Percentiles rank a stretch among this genome's conserved stretches.
Evolutionary conservation across 805 yeast genomes (phyloP).

Genomic region (Yarrowia sp.): DNA sequence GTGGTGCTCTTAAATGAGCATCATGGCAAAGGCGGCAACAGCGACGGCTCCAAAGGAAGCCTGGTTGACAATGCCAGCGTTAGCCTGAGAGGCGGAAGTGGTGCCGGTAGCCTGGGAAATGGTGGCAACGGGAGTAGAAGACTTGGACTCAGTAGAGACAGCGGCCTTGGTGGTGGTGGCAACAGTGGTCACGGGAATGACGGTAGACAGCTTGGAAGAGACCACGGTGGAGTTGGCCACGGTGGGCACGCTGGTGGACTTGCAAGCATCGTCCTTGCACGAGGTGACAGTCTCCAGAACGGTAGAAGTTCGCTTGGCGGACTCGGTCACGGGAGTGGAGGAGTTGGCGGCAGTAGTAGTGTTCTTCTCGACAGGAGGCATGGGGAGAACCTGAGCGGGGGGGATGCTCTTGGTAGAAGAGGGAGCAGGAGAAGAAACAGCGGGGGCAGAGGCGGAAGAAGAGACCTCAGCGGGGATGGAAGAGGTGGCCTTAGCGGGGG

Average conservation of each 20-base stretch:
- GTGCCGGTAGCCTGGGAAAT: neutral
- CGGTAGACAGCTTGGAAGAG: neutral
- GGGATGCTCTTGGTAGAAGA: neutral
- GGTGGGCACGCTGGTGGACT: neutral
- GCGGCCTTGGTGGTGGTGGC: neutral
- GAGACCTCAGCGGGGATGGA: neutral
- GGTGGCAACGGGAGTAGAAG: neutral
- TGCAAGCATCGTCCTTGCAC: conserved; percentile 10
- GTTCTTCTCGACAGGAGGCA: no score
- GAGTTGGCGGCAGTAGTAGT: neutral
- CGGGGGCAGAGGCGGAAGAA: neutral
- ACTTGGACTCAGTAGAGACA: neutral
- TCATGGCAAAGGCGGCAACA: neutral
- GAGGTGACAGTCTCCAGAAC: neutral
- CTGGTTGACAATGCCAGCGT: neutral
- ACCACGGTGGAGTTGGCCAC: neutral
- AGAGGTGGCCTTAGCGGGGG: neutral
- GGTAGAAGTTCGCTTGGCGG: neutral
- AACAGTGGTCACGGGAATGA: neutral
- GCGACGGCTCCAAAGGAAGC: neutral
- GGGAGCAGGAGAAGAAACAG: neutral
- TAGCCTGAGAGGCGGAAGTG: neutral
- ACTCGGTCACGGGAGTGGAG: neutral
- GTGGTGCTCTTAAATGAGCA: neutral
- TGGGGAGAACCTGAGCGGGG: neutral